phyloP scores from a whole-genome alignment of 768 basidiomycete species.

The Rhodotorula taiwanensis region DNA sequence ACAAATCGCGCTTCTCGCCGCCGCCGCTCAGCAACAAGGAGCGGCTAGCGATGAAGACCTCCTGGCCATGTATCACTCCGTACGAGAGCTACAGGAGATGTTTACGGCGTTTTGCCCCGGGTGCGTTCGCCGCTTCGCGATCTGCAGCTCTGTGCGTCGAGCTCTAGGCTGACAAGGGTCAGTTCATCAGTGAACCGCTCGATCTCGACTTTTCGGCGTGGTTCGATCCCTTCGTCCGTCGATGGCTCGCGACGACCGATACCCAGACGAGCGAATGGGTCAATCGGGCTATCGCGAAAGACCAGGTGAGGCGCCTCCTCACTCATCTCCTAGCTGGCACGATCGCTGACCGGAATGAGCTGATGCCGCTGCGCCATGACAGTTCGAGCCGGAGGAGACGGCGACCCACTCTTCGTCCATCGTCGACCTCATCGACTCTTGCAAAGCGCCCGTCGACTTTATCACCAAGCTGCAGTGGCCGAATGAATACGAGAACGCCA shows the following conservation, averaged over 20 bases:
- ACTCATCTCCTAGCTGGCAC: not conserved
- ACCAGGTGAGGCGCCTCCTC: constrained; percentile 54
- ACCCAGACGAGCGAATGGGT: constrained; percentile 91
- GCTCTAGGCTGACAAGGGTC: not conserved
- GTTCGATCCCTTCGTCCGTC: constrained; percentile 79
- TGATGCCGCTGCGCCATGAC: too few relatives aligned
- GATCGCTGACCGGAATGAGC: not conserved
- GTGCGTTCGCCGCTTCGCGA: constrained; percentile 50
- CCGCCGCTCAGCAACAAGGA: not conserved
- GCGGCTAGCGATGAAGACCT: constrained; percentile 84
- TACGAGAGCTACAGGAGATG: constrained; percentile 70
- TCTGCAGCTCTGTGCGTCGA: not conserved
- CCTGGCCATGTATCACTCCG: constrained; percentile 74
- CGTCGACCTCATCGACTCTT: constrained; percentile 87
- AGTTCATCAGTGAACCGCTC: constrained; percentile 40
- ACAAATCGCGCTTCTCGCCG: constrained; percentile 3
- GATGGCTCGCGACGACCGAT: constrained; percentile 84
- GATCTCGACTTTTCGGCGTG: constrained; percentile 65
- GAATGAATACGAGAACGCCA: constrained; percentile 77
- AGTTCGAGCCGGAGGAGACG: constrained; percentile 63
- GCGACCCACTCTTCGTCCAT: constrained; percentile 89
- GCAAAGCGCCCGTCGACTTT: constrained; percentile 82
- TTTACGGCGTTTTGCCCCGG: constrained; percentile 68
- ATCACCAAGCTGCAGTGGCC: constrained; percentile 86
- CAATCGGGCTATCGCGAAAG: constrained; percentile 66